A percentile compares a stretch with the other conserved stretches of the same genome.
phyloP scores from a whole-genome alignment of 129 eudicot genomes.

The Dittrichia graveolens region DNA sequence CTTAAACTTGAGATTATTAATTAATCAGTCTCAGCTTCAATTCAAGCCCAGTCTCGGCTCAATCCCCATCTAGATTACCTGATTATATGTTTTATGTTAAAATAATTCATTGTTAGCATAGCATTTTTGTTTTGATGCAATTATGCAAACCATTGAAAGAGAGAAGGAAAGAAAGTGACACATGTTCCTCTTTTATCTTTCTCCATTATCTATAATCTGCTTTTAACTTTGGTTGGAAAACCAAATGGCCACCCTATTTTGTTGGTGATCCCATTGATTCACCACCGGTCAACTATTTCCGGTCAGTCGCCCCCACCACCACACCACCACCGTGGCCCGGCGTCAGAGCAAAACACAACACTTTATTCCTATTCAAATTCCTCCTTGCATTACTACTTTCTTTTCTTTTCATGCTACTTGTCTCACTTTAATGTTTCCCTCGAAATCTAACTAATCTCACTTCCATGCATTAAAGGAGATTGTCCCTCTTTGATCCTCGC shows the following conservation, averaged over 20 bases:
- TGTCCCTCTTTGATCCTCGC: slow-evolving; percentile 44
- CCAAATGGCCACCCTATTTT: slow-evolving; percentile 34
- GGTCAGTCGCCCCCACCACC: slow-evolving; percentile 33
- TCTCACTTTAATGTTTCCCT: slow-evolving; percentile 45
- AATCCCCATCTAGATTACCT: too few species aligned
- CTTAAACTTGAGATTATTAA: too few species aligned
- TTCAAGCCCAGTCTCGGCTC: too few species aligned
- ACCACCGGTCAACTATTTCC: slow-evolving; percentile 15
- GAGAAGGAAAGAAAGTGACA: background rate
- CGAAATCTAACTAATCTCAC: slow-evolving; percentile 40
- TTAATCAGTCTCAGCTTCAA: too few species aligned
- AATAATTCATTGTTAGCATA: too few species aligned
- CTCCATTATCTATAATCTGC: slow-evolving; percentile 31
- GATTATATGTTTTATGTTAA: too few species aligned
- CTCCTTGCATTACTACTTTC: background rate
- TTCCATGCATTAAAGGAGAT: slow-evolving; percentile 40
- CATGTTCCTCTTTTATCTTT: slow-evolving; percentile 6
- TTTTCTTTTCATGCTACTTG: slow-evolving; percentile 46
- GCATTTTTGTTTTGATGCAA: background rate
- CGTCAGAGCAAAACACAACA: slow-evolving; percentile 10
- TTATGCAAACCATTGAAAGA: background rate
- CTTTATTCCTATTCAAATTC: slow-evolving; percentile 87
- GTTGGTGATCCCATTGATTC: slow-evolving; percentile 27
- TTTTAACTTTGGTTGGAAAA: slow-evolving; percentile 40
- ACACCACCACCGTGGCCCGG: slow-evolving; percentile 22